These are phyloP conservation scores for Oryza brachyantha DNA, from an alignment of 176 grass and related monocot genomes.

Conservation along the genomic window DNA sequence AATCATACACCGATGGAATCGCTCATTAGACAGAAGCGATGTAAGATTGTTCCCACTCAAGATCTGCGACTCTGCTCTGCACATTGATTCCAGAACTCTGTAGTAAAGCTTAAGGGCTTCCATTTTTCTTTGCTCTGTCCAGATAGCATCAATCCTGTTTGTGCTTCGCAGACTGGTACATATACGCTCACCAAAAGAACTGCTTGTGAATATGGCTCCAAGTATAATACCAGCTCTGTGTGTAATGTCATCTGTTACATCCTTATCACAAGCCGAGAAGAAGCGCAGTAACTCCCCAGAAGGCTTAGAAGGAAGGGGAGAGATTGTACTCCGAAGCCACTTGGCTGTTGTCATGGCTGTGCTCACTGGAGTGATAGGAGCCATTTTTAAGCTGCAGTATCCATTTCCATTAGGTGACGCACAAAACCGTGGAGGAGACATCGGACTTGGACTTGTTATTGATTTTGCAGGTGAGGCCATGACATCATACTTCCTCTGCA, in stretches of 20 bases:
- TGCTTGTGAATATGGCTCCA: slow-evolving; percentile 73
- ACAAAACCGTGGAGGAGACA: slow-evolving; percentile 79
- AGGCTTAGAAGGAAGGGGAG: slow-evolving; percentile 76
- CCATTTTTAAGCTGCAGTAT: slow-evolving; percentile 53
- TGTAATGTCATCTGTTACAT: slow-evolving; percentile 62
- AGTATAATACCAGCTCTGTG: slow-evolving; percentile 82
- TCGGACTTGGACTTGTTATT: slow-evolving; percentile 63
- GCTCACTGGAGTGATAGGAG: slow-evolving; percentile 89
- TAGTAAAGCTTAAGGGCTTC: slow-evolving; percentile 90
- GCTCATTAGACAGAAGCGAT: slow-evolving; percentile 76
- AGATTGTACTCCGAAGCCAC: slow-evolving; percentile 80
- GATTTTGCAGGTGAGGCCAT: slow-evolving; percentile 82
- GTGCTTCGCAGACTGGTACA: slow-evolving; percentile 44
- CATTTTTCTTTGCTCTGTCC: slow-evolving; percentile 96
- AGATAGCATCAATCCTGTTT: slow-evolving; percentile 84
- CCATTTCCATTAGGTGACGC: slow-evolving; percentile 46
- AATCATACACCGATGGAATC: slow-evolving; percentile 96
- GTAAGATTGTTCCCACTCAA: slow-evolving; percentile 78
- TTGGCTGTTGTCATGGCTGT: slow-evolving; percentile 95
- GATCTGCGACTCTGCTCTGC: slow-evolving; percentile 79
- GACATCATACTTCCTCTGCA: slow-evolving; percentile 83
- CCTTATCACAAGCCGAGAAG: slow-evolving; percentile 72
- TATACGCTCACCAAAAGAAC: slow-evolving; percentile 62
- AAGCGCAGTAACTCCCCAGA: slow-evolving; percentile 70
- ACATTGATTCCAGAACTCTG: slow-evolving; percentile 88